Evolutionary conservation across 352 stramenopile species (phyloP).

Genomic region (Phytophthora vignae): DNA sequence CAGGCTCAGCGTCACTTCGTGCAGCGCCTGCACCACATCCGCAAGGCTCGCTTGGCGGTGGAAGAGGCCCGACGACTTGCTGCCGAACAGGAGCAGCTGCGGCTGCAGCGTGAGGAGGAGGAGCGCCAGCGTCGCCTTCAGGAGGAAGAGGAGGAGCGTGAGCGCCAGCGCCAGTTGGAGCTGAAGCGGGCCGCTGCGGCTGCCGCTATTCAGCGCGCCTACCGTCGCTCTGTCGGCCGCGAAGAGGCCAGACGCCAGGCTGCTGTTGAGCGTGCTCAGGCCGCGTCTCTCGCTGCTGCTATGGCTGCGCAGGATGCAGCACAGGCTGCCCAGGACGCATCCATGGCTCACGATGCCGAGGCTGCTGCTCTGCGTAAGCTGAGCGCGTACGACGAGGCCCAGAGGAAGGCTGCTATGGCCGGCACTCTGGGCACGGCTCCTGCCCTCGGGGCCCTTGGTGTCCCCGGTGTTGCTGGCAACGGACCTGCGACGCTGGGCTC

Average conservation of each 20-base stretch:
- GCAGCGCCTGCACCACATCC: conserved; percentile 80
- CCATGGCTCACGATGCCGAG: conserved; percentile 75
- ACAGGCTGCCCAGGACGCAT: conserved; percentile 74
- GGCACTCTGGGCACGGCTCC: conserved; percentile 64
- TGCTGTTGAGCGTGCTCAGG: conserved; percentile 73
- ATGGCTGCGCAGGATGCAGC: conserved; percentile 81
- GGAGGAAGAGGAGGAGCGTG: conserved; percentile 66
- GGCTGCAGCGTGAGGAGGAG: conserved; percentile 74
- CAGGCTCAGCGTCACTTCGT: conserved; percentile 86
- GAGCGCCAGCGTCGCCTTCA: conserved; percentile 67
- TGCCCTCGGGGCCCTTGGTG: conserved; percentile 61
- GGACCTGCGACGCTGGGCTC: conserved; percentile 71
- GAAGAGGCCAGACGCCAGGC: conserved; percentile 78
- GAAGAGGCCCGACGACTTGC: conserved; percentile 78
- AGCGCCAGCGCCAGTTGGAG: conserved; percentile 68
- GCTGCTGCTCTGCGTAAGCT: conserved; percentile 80
- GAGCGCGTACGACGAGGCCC: conserved; percentile 67
- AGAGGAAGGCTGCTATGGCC: conserved; percentile 48
- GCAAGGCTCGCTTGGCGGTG: conserved; percentile 79
- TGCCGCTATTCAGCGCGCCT: conserved; percentile 72
- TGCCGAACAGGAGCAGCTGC: conserved; percentile 71
- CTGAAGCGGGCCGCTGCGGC: conserved; percentile 66
- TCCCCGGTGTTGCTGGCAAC: conserved; percentile 59
- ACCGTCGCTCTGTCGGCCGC: conserved; percentile 67
- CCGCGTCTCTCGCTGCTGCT: conserved; percentile 75